Evolutionary conservation across 192 early-diverging fungal species (phyloP).

Genomic region (Umbelopsis ramanniana): DNA sequence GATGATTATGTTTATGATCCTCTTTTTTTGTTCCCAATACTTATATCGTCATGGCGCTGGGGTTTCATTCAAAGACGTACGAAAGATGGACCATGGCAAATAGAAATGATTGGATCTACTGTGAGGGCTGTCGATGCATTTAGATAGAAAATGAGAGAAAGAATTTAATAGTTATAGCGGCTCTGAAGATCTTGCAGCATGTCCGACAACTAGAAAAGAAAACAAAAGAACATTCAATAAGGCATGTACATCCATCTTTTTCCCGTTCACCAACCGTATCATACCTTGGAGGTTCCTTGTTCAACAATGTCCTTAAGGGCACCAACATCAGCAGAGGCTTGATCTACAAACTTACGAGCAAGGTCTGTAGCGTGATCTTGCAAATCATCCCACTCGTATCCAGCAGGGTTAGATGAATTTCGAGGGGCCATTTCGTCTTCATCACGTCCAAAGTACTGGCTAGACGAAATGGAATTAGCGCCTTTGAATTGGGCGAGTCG

Average conservation of each 20-base stretch:
- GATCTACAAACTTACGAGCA: constrained; percentile 51
- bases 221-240: not conserved
- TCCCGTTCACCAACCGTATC: not conserved
- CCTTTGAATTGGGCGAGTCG: constrained; percentile 71
- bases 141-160: not conserved
- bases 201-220: constrained; percentile 26
- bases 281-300: constrained; percentile 34
- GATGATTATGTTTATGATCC: too few relatives aligned
- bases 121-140: too few relatives aligned
- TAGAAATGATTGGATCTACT: too few relatives aligned
- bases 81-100: too few relatives aligned
- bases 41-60: not conserved
- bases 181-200: constrained; percentile 29
- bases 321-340: constrained; percentile 48
- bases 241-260: not conserved
- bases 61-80: not conserved
- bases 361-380: constrained; percentile 42
- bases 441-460: constrained; percentile 83
- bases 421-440: constrained; percentile 42
- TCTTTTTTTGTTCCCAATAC: too few relatives aligned
- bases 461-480: constrained; percentile 80
- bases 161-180: constrained; percentile 19
- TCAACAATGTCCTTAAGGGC: constrained; percentile 45
- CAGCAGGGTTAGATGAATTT: not conserved
- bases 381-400: constrained; percentile 39